Conservation (phyloP, 257 asterid genomes). For the Solanum medicagineum region DNA sequence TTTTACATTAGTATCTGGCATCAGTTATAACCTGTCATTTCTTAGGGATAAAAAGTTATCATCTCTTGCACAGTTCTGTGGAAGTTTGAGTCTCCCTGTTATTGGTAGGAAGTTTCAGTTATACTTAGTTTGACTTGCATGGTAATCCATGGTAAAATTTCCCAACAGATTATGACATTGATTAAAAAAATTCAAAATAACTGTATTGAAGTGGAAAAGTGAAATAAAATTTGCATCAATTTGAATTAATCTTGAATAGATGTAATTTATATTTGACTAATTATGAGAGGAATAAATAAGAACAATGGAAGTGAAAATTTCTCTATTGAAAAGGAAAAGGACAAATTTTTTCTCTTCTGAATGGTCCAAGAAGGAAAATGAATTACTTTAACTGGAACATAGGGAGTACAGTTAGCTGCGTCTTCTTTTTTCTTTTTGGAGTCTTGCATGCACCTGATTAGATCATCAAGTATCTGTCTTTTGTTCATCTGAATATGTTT, state of each 20-base stretch:
- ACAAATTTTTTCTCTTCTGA: not conserved
- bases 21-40: not conserved
- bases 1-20: slow-evolving; percentile 4
- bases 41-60: not conserved
- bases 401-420: not conserved
- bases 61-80: not conserved
- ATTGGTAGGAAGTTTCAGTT: not conserved
- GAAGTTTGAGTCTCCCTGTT: not conserved
- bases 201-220: not conserved
- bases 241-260: not conserved
- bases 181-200: not conserved
- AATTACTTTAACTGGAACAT: not conserved
- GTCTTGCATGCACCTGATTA: not conserved
- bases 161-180: not conserved
- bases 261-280: not conserved
- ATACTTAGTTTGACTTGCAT: not conserved
- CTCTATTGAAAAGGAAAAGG: not conserved
- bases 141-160: not conserved
- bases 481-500: not conserved
- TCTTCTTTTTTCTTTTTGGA: not conserved
- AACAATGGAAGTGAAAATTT: not conserved
- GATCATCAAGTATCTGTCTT: not conserved
- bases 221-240: not conserved
- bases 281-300: not conserved
- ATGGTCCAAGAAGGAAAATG: not conserved